phyloP scores from a whole-genome alignment of 768 basidiomycete genomes.

The Lyophyllum decastes region DNA sequence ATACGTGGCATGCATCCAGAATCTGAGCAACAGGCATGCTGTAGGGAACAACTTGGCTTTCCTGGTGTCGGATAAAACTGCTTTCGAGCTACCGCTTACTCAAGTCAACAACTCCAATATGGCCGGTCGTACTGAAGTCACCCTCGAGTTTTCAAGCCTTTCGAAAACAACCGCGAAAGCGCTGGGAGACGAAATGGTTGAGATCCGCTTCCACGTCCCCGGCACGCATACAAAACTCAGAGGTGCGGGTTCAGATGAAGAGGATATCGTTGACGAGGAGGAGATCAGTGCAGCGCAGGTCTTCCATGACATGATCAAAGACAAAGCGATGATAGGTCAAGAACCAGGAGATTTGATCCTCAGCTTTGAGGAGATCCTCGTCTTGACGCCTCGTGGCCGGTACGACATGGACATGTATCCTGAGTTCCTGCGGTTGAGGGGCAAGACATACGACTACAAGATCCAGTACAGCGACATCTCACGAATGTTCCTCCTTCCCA shows the following conservation, averaged over 20 bases:
- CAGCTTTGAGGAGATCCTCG: constrained; percentile 93
- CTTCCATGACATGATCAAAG: constrained; percentile 95
- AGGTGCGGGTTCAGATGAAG: constrained; percentile 67
- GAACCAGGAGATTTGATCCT: constrained; percentile 90
- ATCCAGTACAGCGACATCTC: constrained; percentile 89
- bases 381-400: constrained; percentile 93
- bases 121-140: constrained; percentile 96
- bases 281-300: constrained; percentile 92
- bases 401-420: constrained; percentile 99
- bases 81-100: constrained; percentile 87
- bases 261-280: constrained; percentile 70
- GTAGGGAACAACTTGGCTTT: constrained; percentile 91
- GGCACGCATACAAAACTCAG: constrained; percentile 64
- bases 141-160: constrained; percentile 82
- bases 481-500: constrained; percentile 88
- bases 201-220: constrained; percentile 96
- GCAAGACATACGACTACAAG: constrained; percentile 99
- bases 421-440: constrained; percentile 91
- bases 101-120: constrained; percentile 97
- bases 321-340: constrained; percentile 92
- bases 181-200: constrained; percentile 84
- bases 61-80: constrained; percentile 80
- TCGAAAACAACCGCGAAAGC: constrained; percentile 41
- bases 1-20: constrained; percentile 1
- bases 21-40: not conserved